Percentiles rank a stretch among this genome's conserved stretches.
Conservation (phyloP, 345 rosid species). For the Firmiana major region DNA sequence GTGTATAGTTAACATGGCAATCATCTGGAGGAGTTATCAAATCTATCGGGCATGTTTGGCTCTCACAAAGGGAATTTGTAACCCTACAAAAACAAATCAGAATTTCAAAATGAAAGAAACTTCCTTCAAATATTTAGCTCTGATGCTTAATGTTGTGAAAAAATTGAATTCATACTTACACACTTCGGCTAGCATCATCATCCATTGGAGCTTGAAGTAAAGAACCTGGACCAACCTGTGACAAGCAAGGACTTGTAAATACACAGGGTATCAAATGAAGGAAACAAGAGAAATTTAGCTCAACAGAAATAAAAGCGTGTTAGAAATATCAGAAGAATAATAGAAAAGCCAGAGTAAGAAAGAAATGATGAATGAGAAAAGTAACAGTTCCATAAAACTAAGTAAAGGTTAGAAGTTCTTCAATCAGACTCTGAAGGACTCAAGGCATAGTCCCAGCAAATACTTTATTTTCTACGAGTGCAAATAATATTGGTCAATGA, state of each 20-base stretch:
- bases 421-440: not conserved
- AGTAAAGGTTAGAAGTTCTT: not conserved
- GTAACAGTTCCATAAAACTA: not conserved
- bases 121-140: not conserved
- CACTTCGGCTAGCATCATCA: conserved; percentile 64
- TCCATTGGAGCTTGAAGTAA: conserved; percentile 83
- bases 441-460: not conserved
- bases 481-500: not conserved
- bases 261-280: conserved; percentile 10
- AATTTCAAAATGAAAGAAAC: conserved; percentile 3
- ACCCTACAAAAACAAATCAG: conserved; percentile 46
- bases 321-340: not conserved
- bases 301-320: conserved; percentile 1
- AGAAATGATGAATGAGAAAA: not conserved
- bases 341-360: not conserved
- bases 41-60: conserved; percentile 80
- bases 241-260: conserved; percentile 14
- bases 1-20: conserved; percentile 92
- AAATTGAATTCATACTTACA: conserved; percentile 62
- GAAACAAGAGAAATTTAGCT: conserved; percentile 15
- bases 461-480: not conserved
- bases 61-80: conserved; percentile 69
- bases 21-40: conserved; percentile 96
- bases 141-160: not conserved
- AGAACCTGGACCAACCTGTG: conserved; percentile 89